Conservation (phyloP, 257 asterid genomes). For the Perilla frutescens region DNA sequence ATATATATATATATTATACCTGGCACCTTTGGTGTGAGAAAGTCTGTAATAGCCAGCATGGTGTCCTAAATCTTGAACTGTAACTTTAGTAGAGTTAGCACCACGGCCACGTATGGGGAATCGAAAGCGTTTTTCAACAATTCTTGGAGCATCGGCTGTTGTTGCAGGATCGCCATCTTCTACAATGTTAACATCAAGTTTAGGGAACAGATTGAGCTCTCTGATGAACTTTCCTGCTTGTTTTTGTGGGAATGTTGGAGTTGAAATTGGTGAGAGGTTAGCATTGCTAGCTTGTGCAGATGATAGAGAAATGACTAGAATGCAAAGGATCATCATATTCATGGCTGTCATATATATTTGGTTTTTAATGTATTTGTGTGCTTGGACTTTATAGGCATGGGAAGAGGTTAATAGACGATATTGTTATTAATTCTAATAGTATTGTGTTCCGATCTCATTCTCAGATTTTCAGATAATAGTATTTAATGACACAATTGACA, state of each 20-base stretch:
- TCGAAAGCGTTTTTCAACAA: conserved; percentile 50
- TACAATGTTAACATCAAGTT: conserved; percentile 45
- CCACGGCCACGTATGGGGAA: conserved; percentile 38
- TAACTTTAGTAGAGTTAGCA: conserved; percentile 24
- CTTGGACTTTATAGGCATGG: conserved; percentile 21
- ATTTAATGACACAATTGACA: too few relatives aligned
- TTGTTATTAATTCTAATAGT: too few relatives aligned
- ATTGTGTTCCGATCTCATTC: not conserved
- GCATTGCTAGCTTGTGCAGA: conserved; percentile 22
- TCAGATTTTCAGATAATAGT: not conserved
- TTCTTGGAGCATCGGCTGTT: conserved; percentile 21
- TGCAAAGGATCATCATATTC: not conserved
- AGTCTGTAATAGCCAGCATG: conserved; percentile 75
- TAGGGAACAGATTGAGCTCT: conserved; percentile 56
- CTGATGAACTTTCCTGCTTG: conserved; percentile 48
- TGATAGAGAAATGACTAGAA: conserved; percentile 13
- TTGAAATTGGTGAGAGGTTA: conserved; percentile 10
- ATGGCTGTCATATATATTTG: not conserved
- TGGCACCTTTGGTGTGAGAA: conserved; percentile 59
- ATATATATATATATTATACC: too few relatives aligned
- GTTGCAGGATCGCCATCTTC: conserved; percentile 2
- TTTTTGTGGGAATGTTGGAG: conserved; percentile 18
- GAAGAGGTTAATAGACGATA: too few relatives aligned
- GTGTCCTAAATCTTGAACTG: conserved; percentile 57
- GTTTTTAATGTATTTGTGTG: not conserved